These are phyloP conservation scores for Lomentospora prolificans DNA, from an alignment of 2,329 filamentous ascomycete genomes.

Conservation along the genomic window DNA sequence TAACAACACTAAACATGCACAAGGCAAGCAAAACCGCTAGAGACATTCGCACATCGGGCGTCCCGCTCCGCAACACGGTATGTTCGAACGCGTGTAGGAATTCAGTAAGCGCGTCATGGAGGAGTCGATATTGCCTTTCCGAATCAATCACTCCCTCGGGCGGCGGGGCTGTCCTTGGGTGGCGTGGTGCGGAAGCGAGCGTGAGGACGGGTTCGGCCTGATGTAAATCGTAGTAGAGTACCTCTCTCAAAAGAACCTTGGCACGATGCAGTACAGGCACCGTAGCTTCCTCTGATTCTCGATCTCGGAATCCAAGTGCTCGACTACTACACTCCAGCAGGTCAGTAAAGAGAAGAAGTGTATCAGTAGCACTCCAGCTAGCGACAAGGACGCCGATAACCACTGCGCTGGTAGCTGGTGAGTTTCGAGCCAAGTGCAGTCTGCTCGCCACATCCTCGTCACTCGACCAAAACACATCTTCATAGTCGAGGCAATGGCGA, in stretches of 20 bases:
- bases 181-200: conserved; percentile 23
- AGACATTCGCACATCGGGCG: conserved; percentile 33
- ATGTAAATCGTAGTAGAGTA: conserved; percentile 42
- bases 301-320: conserved; percentile 29
- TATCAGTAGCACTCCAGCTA: conserved; percentile 38
- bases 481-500: conserved; percentile 38
- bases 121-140: conserved; percentile 35
- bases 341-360: conserved; percentile 40
- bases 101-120: conserved; percentile 39
- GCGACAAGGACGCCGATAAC: conserved; percentile 39
- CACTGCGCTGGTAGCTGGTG: conserved; percentile 13
- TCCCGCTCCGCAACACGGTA: conserved; percentile 27
- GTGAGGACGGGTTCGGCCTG: conserved; percentile 33
- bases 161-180: conserved; percentile 13
- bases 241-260: conserved; percentile 45
- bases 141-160: conserved; percentile 32
- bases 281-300: conserved; percentile 36
- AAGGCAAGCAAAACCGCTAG: conserved; percentile 43
- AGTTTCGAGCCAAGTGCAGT: not conserved
- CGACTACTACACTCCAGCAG: conserved; percentile 40
- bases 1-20: conserved; percentile 48
- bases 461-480: conserved; percentile 49
- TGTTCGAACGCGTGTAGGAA: conserved; percentile 45
- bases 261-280: conserved; percentile 43
- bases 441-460: conserved; percentile 25